Evolutionary conservation across 495 filamentous ascomycete species (phyloP).

Genomic region (Aspergillus affinis): DNA sequence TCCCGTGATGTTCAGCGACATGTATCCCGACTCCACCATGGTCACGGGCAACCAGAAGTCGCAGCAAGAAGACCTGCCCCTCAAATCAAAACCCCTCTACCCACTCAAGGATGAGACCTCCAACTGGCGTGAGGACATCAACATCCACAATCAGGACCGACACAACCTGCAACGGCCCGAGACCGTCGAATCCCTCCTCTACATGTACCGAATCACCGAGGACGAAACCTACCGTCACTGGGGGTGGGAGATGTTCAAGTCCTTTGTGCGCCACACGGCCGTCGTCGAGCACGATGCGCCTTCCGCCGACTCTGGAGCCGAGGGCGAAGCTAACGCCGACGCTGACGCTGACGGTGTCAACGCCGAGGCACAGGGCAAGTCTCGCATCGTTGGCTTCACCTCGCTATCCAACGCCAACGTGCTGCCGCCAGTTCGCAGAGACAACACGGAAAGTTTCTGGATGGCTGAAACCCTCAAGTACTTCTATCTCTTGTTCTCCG

Average conservation of each 20-base stretch:
- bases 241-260: slow-evolving; percentile 98
- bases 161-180: slow-evolving; percentile 98
- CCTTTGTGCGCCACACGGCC: slow-evolving; percentile 79
- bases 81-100: slow-evolving; percentile 36
- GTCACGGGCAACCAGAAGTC: slow-evolving; percentile 22
- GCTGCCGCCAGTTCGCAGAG: slow-evolving; percentile 60
- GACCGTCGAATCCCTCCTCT: slow-evolving; percentile 91
- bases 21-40: slow-evolving; percentile 37
- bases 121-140: slow-evolving; percentile 69
- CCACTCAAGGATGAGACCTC: slow-evolving; percentile 21
- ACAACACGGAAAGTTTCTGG: slow-evolving; percentile 97
- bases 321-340: background rate
- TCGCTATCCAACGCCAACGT: slow-evolving; percentile 73
- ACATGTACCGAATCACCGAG: slow-evolving; percentile 98
- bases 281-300: slow-evolving; percentile 56
- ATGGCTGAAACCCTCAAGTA: slow-evolving; percentile 98
- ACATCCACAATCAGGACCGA: slow-evolving; percentile 69
- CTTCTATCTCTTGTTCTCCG: slow-evolving; percentile 91
- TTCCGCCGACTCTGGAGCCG: slow-evolving; percentile 14
- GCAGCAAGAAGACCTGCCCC: slow-evolving; percentile 27
- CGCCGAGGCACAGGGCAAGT: slow-evolving; percentile 8
- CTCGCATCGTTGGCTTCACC: slow-evolving; percentile 64
- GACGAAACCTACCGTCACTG: slow-evolving; percentile 89
- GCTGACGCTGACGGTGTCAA: slow-evolving; percentile 10
- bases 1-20: slow-evolving; percentile 40